These are phyloP conservation scores for Nakaseomyces sp. DNA, from an alignment of 1,139 yeast genomes.

Conservation along the genomic window DNA sequence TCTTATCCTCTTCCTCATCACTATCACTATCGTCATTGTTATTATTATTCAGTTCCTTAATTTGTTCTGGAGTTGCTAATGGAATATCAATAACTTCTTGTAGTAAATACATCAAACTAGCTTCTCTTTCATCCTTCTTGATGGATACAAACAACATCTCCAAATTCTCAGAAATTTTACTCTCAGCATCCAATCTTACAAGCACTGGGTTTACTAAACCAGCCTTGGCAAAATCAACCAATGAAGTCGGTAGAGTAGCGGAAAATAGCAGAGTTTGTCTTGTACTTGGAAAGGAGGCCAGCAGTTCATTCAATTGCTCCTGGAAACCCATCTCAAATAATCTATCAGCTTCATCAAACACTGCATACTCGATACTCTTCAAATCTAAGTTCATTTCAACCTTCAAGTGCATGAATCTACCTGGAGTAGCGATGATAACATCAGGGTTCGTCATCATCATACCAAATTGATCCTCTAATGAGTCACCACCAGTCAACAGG, in stretches of 20 bases:
- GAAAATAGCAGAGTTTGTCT: constrained; percentile 88
- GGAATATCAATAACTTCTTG: constrained; percentile 86
- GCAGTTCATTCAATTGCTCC: constrained; percentile 82
- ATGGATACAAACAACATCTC: constrained; percentile 83
- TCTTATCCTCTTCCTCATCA: constrained; percentile 31
- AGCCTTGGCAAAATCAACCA: constrained; percentile 95
- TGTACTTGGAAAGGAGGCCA: constrained; percentile 70
- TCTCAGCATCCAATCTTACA: constrained; percentile 85
- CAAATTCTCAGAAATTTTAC: constrained; percentile 79
- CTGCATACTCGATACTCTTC: constrained; percentile 75
- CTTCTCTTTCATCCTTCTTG: constrained; percentile 83
- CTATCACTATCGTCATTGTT: constrained; percentile 41
- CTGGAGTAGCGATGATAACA: constrained; percentile 93
- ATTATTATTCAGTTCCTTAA: constrained; percentile 43
- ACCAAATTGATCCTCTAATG: constrained; percentile 89
- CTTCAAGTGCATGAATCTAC: constrained; percentile 89
- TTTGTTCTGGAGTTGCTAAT: constrained; percentile 57
- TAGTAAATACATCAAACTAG: constrained; percentile 62
- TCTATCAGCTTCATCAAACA: constrained; percentile 97
- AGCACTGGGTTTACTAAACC: constrained; percentile 87
- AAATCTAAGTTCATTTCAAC: constrained; percentile 90
- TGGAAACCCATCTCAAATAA: constrained; percentile 96
- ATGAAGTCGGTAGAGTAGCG: constrained; percentile 86
- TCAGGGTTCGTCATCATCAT: constrained; percentile 94
- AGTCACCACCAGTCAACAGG: constrained; percentile 91